These are phyloP conservation scores for Pichia rugopelliculosa DNA, from an alignment of 805 yeast species.

Conservation along the genomic window DNA sequence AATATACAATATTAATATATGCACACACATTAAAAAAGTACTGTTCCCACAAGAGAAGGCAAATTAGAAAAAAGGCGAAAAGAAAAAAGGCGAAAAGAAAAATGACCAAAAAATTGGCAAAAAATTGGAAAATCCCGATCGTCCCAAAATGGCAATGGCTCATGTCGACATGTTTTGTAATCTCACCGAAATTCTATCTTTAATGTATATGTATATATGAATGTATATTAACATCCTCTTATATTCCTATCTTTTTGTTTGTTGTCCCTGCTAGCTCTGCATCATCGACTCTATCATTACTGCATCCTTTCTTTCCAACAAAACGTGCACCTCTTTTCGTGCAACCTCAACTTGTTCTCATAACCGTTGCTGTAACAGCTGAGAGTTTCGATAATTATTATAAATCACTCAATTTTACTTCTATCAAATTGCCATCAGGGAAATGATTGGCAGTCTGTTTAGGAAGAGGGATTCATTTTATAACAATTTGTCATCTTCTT, in stretches of 20 bases:
- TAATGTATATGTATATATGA: too few relatives aligned
- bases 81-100: neutral
- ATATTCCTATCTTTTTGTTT: neutral
- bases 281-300: neutral
- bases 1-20: too few relatives aligned
- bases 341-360: neutral
- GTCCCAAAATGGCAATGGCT: neutral
- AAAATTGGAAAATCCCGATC: too few relatives aligned
- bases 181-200: too few relatives aligned
- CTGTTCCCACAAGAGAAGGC: too few relatives aligned
- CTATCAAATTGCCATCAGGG: neutral
- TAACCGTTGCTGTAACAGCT: neutral
- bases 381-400: neutral
- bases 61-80: too few relatives aligned
- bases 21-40: too few relatives aligned
- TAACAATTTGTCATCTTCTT: neutral
- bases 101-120: neutral
- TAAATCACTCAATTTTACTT: neutral
- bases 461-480: constrained; percentile 12
- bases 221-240: too few relatives aligned
- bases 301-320: neutral
- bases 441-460: constrained; percentile 20
- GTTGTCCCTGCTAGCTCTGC: neutral
- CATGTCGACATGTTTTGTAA: neutral
- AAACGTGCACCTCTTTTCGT: neutral